These are phyloP conservation scores for Xylariaceae sp. DNA, from an alignment of 2,329 filamentous ascomycete species.

Conservation along the genomic window DNA sequence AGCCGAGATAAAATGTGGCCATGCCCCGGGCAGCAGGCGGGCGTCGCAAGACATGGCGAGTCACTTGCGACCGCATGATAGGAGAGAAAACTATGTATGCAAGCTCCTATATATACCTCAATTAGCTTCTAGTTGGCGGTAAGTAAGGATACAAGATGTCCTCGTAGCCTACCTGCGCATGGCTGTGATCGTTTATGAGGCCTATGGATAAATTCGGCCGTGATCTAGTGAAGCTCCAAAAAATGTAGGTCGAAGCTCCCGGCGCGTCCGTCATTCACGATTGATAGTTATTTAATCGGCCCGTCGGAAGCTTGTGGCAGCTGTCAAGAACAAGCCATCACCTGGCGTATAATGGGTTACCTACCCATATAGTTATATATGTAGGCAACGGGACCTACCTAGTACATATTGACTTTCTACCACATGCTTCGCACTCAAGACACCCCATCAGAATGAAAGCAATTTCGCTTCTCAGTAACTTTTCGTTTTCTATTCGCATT, in stretches of 20 bases:
- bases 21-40: conserved; percentile 35
- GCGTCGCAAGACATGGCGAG: conserved; percentile 49
- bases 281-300: conserved; percentile 3
- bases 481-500: too few relatives aligned
- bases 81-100: conserved; percentile 35
- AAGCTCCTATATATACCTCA: conserved; percentile 30
- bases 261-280: conserved; percentile 28
- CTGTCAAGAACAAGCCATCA: background rate
- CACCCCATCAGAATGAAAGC: too few relatives aligned
- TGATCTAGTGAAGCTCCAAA: conserved; percentile 19
- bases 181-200: conserved; percentile 30
- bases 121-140: conserved; percentile 31
- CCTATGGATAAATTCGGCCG: conserved; percentile 4
- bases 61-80: conserved; percentile 46
- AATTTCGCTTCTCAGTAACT: too few relatives aligned
- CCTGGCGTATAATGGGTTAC: too few relatives aligned
- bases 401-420: too few relatives aligned
- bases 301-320: conserved; percentile 5
- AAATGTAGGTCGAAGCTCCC: conserved; percentile 21
- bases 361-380: too few relatives aligned
- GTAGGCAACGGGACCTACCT: too few relatives aligned
- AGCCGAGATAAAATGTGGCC: conserved; percentile 19
- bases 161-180: conserved; percentile 38
- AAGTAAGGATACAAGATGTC: background rate
- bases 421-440: too few relatives aligned